Percentiles rank a stretch among this genome's conserved stretches.
These are phyloP conservation scores for Nicotiana sylvestris DNA, from an alignment of 257 asterid species.

Conservation along the genomic window DNA sequence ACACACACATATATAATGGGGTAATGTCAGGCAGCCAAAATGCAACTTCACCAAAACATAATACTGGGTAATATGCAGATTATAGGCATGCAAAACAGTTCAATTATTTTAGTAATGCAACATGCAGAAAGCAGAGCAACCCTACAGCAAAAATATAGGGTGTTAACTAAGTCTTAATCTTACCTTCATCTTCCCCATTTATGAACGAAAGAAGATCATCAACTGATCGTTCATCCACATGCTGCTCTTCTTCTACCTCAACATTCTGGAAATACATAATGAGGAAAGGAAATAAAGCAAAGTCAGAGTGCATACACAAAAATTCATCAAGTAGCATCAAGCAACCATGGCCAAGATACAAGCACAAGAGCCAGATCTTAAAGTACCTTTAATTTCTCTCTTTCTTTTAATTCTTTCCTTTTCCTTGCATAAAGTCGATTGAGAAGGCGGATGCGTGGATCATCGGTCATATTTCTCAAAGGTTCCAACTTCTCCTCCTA, in stretches of 20 bases:
- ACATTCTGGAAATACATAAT: constrained; percentile 45
- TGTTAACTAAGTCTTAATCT: not conserved
- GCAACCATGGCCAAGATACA: constrained; percentile 5
- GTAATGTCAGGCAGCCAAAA: not conserved
- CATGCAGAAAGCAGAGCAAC: not conserved
- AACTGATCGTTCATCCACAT: constrained; percentile 80
- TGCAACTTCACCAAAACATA: not conserved
- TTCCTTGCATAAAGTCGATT: constrained; percentile 90
- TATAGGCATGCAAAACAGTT: constrained; percentile 3
- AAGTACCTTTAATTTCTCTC: constrained; percentile 72
- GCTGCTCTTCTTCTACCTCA: constrained; percentile 78
- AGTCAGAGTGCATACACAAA: not conserved
- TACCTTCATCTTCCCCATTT: constrained; percentile 77
- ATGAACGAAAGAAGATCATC: constrained; percentile 91
- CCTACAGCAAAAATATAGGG: not conserved
- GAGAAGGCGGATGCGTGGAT: constrained; percentile 86
- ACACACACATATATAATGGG: not conserved
- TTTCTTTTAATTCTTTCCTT: constrained; percentile 86
- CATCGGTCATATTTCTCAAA: constrained; percentile 79
- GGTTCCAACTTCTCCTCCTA: constrained; percentile 99
- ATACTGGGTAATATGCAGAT: not conserved
- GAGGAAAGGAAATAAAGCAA: constrained; percentile 14
- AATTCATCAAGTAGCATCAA: constrained; percentile 5
- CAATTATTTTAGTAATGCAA: not conserved
- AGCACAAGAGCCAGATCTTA: constrained; percentile 7